phyloP scores from a whole-genome alignment of 257 asterid species.

The Solanum chiquidenum region DNA sequence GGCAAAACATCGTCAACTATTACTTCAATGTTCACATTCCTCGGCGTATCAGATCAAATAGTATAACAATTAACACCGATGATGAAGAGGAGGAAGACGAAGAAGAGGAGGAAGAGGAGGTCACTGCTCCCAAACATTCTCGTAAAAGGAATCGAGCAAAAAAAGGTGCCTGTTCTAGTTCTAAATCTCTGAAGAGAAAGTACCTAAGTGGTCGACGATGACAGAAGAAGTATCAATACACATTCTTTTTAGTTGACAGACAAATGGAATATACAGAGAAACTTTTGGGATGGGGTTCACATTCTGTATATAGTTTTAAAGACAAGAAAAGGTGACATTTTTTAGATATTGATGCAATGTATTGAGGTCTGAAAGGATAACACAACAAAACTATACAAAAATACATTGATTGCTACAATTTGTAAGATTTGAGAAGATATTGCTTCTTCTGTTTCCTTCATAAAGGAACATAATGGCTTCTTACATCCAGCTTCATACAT shows the following conservation, averaged over 20 bases:
- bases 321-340: background rate
- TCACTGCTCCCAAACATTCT: background rate
- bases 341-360: background rate
- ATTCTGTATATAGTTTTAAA: background rate
- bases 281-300: background rate
- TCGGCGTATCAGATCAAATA: background rate
- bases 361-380: background rate
- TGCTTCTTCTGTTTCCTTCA: background rate
- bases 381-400: background rate
- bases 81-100: slow-evolving; percentile 5
- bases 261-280: background rate
- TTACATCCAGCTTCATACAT: background rate
- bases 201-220: slow-evolving; percentile 3
- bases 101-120: background rate
- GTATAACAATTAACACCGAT: slow-evolving; percentile 4
- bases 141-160: background rate
- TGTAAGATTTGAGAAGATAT: background rate
- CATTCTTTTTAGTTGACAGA: background rate
- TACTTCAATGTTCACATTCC: slow-evolving; percentile 18
- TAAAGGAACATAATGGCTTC: background rate
- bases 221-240: background rate
- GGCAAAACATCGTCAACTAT: slow-evolving; percentile 11
- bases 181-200: background rate
- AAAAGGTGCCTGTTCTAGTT: background rate
- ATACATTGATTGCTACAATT: background rate